Base-by-base conservation (phyloP, 108 stramenopile genomes). In the Aureococcus anophagefferens region DNA sequence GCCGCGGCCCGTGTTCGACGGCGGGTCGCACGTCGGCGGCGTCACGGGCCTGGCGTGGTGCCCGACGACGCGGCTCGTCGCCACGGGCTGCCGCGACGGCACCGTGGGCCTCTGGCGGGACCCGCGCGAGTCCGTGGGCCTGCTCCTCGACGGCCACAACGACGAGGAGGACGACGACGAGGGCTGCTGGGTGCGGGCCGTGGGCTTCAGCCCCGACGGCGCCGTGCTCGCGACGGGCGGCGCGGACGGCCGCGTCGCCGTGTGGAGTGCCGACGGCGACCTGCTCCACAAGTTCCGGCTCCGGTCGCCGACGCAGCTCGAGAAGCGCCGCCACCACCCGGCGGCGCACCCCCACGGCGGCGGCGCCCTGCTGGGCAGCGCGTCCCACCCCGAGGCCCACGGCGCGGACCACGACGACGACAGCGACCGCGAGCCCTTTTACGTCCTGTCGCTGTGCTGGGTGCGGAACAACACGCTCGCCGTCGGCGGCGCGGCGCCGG, bases 151-250 rank as follows among this genome's bases (percentile, higher is more conserved):
- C 7, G 51, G 21, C 17, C 21, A 28, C 51, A 18, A 59, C 51
- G 51, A 44, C 40, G 40, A 13, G 9, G 40, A 44, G 9, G 40
- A 5, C 9, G 40, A 44, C 13, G 9, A 5, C 9, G 13, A 5
- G 40, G 40, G 40, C 9, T 13, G 21, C 51, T 59, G 51, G 51
- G 51, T 59, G 21, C 51, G 51, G 7, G 17, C 21, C 51, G 62
- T 91, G n/a, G 80, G 88, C 14, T 93, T 89, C 86, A 87, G 87
- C 25, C 74, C 75, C 15, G 88, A 91, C 73, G 86, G 88, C 68
- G 79, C 77, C 64, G 72, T 86, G 33, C 35, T 93, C n/a, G 92
- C 89, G 21, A 87, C 85, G 68, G 90, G 89, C 9, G 89, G 90
- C 29, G 75, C 71, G 25, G 92, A 93, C 59, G 90, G 91, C 66